Evolutionary conservation across 2,329 filamentous ascomycete species (phyloP).

Genomic region (Paraconiothyrium brasiliense): DNA sequence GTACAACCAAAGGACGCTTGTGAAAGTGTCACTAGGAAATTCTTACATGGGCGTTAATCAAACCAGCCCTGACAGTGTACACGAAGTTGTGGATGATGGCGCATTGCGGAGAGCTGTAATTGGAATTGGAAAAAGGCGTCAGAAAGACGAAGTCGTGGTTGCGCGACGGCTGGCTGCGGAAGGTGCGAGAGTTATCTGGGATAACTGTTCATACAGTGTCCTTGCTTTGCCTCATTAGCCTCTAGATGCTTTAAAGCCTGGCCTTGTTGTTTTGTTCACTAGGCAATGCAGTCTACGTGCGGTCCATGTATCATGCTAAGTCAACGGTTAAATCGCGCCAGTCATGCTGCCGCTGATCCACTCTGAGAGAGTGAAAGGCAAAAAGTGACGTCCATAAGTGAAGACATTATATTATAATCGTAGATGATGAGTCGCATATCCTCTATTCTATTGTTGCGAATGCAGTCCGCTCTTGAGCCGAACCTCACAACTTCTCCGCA

Average conservation of each 20-base stretch:
- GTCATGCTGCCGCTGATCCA: background rate
- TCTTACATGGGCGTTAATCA: background rate
- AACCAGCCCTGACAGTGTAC: background rate
- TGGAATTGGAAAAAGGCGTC: no score
- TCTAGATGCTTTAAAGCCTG: background rate
- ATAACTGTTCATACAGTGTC: background rate
- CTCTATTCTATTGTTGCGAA: background rate
- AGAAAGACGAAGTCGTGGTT: background rate
- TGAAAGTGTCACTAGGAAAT: background rate
- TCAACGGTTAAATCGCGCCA: background rate
- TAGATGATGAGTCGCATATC: no score
- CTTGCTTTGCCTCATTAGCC: background rate
- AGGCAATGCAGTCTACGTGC: background rate
- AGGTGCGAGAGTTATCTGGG: background rate
- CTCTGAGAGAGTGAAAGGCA: background rate
- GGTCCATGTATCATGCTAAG: background rate
- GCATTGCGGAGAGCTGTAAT: no score
- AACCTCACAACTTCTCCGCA: background rate
- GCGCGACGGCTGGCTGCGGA: background rate
- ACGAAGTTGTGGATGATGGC: no score
- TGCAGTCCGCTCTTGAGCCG: background rate
- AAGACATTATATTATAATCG: background rate
- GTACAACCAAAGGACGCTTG: background rate
- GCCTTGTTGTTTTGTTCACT: background rate
- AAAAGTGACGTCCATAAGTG: background rate